Conservation (phyloP, 164 flowering plant species). For the Kingdonia uniflora region DNA sequence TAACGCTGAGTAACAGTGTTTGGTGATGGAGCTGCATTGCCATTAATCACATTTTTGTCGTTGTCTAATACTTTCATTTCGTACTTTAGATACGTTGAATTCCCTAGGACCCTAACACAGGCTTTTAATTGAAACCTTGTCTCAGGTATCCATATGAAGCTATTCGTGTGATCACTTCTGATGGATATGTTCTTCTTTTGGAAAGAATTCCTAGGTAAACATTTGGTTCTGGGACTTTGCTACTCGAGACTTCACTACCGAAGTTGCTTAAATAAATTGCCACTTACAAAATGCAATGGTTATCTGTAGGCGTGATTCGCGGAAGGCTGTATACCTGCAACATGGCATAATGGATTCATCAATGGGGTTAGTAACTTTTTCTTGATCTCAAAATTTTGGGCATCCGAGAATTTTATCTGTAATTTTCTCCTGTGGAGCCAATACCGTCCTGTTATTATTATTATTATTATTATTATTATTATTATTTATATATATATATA, state of each 20-base stretch:
- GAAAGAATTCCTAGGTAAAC: constrained; percentile 92
- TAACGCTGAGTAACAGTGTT: no score
- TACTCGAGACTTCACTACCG: background rate
- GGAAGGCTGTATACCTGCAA: constrained; percentile 80
- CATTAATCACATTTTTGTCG: no score
- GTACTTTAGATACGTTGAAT: no score
- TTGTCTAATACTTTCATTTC: no score
- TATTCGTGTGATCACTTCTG: constrained; percentile 75
- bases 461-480: no score
- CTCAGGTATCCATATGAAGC: constrained; percentile 97
- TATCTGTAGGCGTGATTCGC: constrained; percentile 67
- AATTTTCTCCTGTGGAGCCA: no score
- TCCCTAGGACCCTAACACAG: no score
- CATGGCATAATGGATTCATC: constrained; percentile 95
- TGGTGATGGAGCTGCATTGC: no score
- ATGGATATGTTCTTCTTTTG: constrained; percentile 90
- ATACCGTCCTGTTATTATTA: no score
- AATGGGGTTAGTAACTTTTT: constrained; percentile 68
- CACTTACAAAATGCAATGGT: constrained; percentile 10
- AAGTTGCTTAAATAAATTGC: constrained; percentile 1
- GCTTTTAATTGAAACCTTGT: constrained; percentile 9
- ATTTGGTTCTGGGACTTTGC: background rate
- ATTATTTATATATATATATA: no score
- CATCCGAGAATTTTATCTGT: no score
- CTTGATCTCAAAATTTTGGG: background rate